These are phyloP conservation scores for Brasilioporus rufonigricans DNA, from an alignment of 768 basidiomycete genomes.

Conservation along the genomic window DNA sequence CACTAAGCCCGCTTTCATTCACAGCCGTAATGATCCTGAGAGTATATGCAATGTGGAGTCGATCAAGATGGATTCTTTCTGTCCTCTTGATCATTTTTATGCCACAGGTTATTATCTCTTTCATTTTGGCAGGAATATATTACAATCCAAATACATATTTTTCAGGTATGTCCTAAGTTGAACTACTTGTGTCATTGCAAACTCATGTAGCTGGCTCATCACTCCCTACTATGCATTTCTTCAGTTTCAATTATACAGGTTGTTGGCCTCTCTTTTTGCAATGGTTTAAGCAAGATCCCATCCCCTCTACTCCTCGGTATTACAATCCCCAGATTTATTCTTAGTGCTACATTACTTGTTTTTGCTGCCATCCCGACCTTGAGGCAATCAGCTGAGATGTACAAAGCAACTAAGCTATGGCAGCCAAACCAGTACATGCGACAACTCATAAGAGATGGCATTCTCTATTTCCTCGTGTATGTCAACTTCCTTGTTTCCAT, in stretches of 20 bases:
- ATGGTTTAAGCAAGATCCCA: background rate
- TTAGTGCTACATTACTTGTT: background rate
- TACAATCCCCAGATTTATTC: background rate
- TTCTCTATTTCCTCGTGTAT: background rate
- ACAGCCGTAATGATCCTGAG: constrained; percentile 1
- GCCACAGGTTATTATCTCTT: background rate
- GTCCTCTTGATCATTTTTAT: constrained; percentile 3
- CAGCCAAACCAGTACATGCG: background rate
- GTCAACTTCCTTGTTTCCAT: background rate
- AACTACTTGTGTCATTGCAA: background rate
- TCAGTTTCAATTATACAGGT: background rate
- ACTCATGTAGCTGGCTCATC: background rate
- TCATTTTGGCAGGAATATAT: background rate
- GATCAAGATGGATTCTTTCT: background rate
- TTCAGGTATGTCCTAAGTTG: background rate
- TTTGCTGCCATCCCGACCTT: background rate
- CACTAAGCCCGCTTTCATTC: background rate
- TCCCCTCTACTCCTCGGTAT: background rate
- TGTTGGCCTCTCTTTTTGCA: background rate
- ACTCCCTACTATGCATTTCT: background rate
- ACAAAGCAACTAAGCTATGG: background rate
- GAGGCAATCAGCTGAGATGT: background rate
- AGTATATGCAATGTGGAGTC: constrained; percentile 2
- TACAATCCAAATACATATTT: background rate
- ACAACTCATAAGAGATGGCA: background rate